These are phyloP conservation scores for Celoporthe dispersa DNA, from an alignment of 2,329 filamentous ascomycete species.

Conservation along the genomic window DNA sequence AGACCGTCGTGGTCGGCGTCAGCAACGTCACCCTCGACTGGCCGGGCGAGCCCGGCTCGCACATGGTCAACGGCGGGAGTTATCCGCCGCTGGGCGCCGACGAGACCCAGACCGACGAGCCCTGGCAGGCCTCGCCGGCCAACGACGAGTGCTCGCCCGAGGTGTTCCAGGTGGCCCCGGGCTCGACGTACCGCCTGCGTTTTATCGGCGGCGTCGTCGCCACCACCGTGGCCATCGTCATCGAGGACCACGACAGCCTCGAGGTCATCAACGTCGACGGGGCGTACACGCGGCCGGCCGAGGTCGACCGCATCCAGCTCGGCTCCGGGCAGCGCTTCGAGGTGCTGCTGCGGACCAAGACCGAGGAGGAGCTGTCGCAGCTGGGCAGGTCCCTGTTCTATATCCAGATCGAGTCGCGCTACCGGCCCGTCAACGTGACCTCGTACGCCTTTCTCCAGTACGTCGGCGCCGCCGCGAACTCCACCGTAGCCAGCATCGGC, in stretches of 20 bases:
- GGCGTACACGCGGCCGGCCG: conserved; percentile 55
- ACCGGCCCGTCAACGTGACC: conserved; percentile 49
- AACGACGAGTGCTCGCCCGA: too few species aligned
- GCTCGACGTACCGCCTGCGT: conserved; percentile 60
- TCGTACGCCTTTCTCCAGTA: conserved; percentile 57
- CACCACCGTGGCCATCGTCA: conserved; percentile 56
- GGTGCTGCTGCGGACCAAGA: conserved; percentile 58
- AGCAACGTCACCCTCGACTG: too few species aligned
- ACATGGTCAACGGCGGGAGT: conserved; percentile 58
- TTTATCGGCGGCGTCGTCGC: conserved; percentile 62
- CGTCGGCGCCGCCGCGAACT: conserved; percentile 28
- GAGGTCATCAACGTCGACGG: conserved; percentile 66
- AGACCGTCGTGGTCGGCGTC: conserved; percentile 55
- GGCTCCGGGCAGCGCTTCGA: conserved; percentile 65
- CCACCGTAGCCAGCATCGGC: conserved; percentile 13
- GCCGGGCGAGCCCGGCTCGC: too few species aligned
- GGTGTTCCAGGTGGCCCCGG: too few species aligned
- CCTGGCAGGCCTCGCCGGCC: conserved; percentile 39
- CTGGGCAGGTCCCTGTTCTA: conserved; percentile 43
- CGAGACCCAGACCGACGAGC: conserved; percentile 36
- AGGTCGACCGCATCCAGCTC: conserved; percentile 57
- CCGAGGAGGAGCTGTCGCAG: conserved; percentile 45
- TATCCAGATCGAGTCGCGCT: conserved; percentile 53
- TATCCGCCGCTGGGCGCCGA: conserved; percentile 11
- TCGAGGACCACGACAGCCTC: conserved; percentile 61